phyloP scores from a whole-genome alignment of 2,329 filamentous ascomycete species.

The Penicillium hesseltinei region DNA sequence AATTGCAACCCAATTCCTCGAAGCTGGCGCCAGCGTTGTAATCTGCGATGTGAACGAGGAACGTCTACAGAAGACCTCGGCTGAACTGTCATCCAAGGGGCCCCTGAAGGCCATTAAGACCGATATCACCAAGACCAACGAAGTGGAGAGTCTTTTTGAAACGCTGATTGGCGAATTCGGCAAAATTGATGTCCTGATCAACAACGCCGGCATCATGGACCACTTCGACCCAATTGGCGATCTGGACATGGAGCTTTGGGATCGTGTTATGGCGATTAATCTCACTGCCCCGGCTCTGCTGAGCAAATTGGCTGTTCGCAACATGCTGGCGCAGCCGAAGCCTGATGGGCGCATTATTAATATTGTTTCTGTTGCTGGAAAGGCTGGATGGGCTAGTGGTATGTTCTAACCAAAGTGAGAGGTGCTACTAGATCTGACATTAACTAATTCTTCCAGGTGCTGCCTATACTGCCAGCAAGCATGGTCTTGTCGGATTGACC shows the following conservation, averaged over 20 bases:
- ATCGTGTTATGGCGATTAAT: slow-evolving; percentile 56
- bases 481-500: slow-evolving; percentile 54
- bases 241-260: slow-evolving; percentile 50
- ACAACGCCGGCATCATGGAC: slow-evolving; percentile 60
- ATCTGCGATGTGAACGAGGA: slow-evolving; percentile 39
- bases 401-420: slow-evolving; percentile 7
- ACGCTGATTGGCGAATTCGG: slow-evolving; percentile 38
- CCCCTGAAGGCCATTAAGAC: slow-evolving; percentile 30
- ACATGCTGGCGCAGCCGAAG: slow-evolving; percentile 41
- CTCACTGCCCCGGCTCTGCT: slow-evolving; percentile 56
- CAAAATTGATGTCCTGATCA: slow-evolving; percentile 58
- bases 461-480: slow-evolving; percentile 56
- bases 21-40: slow-evolving; percentile 40
- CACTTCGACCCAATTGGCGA: slow-evolving; percentile 54
- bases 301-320: slow-evolving; percentile 51
- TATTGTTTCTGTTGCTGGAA: slow-evolving; percentile 50
- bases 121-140: slow-evolving; percentile 39
- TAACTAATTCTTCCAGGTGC: slow-evolving; percentile 33
- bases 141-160: slow-evolving; percentile 40
- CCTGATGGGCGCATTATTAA: slow-evolving; percentile 53
- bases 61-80: slow-evolving; percentile 23
- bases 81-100: slow-evolving; percentile 24
- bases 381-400: slow-evolving; percentile 45
- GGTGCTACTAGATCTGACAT: neutral
- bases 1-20: slow-evolving; percentile 35